Base-by-base conservation (phyloP, 441 rosid species). In the Erodium chrysanthum region DNA sequence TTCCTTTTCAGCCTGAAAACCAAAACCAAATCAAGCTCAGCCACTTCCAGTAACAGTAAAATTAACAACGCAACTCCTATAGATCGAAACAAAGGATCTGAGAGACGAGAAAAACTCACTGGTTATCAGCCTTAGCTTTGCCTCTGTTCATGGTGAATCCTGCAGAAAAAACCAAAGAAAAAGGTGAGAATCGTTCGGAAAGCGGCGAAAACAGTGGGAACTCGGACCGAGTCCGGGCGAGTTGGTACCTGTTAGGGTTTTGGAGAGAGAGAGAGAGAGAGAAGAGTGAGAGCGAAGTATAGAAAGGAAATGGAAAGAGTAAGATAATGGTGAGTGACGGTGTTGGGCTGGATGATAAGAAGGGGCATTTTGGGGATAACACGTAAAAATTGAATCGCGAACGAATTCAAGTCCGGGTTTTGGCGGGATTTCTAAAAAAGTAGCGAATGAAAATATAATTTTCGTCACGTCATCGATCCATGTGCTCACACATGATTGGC, bases 61-160 rank as follows among this genome's bases (percentile, higher is more conserved):
- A 35, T 5, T 35, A 35, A 35, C 9, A 35, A 35, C 40, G 40
- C 40, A 35, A 9, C 40, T 35, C 40, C 9, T 35, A 35, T 35
- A 8, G 40, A 35, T 35, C 8, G n/a, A 17, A 27, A 10, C 18
- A 23, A 35, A 12, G 65, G 63, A 40, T 62, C 71, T 54, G 64
- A 17, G 64, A 14, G 5, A 29, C 33, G 33, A n/a, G 21, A 64
- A 17, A 48, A 7, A 69, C 84, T 69, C 78, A 86, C 95, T 74
- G 81, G 60, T 44, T 66, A 54, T 81, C 83, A 5, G 83, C 65
- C 79, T 85, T 81, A 1, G 84, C 76, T 78, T 76, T 80, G 20
- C 81, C 84, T 37, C 87, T 85, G 76, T 88, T 91, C 96, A 91
- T 91, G 73, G 44, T 62, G 70, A 74, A 70, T 77, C 77, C 95